Base-by-base conservation (phyloP, 73 alveolate genomes). In the Paramecium bursaria region DNA sequence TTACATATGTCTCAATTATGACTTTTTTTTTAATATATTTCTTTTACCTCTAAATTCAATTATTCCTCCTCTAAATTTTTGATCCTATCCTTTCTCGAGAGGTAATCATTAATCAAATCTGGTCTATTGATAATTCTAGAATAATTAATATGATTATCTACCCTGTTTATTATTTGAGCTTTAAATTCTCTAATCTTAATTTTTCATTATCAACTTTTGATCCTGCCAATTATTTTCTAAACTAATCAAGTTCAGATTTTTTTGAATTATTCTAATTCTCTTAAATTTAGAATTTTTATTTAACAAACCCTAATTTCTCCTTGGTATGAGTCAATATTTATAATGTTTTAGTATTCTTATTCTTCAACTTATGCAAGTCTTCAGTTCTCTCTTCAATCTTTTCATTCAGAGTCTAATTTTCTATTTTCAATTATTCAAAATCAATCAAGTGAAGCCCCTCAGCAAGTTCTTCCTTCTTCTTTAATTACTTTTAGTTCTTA, bases 371-470 rank as follows among this genome's bases (percentile, higher is more conserved):
- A 61, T 95, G 98, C 4, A 96, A 87, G 79, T 96, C 99, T 80
- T 96, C 99, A 80, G 93, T 96, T 86, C 99, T 93, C 67, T 96
- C 99, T 80, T 96, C 99, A 48, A 96, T 96, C 87, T 96, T 96
- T 82, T 96, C 99, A 75, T 95, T 96, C 26, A 96, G 90, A 19
- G 99, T 96, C 87, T 96, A 86, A 82, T 96, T 96, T 86, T 95
- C 99, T 19, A 95, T 95, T 79, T 95, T 95, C 19, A 95, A 90
- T 87, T 95, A 95, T 87, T 96, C 99, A 82, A 94, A 96, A 87
- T 96, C 99, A 85, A 96, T 96, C 52, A 96, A 86, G 73, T 96
- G 99, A 7, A 96, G 94, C 6, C 99, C 99, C 73, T 96, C 99
- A 30, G 98, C 98, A 35, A 95, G 88, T 86, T 96, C 93, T 86